Conservation (phyloP, 257 asterid genomes). For the Nicotiana knightiana region DNA sequence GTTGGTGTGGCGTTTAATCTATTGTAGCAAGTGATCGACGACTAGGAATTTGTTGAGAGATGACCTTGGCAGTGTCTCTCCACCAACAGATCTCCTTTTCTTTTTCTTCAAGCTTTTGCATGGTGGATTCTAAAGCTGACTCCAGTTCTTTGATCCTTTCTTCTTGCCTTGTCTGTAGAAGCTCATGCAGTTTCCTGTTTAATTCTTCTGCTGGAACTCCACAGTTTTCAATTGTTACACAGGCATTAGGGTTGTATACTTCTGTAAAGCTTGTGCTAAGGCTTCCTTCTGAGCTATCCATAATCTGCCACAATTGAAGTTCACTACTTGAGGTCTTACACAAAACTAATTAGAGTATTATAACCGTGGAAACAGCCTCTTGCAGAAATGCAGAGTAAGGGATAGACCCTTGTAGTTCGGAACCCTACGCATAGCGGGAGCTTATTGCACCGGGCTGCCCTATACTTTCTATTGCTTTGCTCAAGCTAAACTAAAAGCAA, state of each 20-base stretch:
- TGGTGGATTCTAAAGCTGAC: conserved; percentile 43
- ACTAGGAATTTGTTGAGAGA: conserved; percentile 34
- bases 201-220: conserved; percentile 60
- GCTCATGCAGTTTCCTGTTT: conserved; percentile 48
- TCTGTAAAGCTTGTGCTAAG: conserved; percentile 22
- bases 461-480: neutral
- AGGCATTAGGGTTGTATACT: conserved; percentile 8
- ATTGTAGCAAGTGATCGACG: conserved; percentile 13
- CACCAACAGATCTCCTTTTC: conserved; percentile 56
- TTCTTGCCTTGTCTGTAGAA: conserved; percentile 48
- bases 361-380: too few relatives aligned
- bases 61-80: conserved; percentile 52
- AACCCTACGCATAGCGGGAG: too few relatives aligned
- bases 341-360: neutral
- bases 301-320: conserved; percentile 22
- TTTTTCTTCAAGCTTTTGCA: conserved; percentile 38
- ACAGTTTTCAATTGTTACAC: conserved; percentile 9
- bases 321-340: neutral
- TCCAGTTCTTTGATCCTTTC: conserved; percentile 62
- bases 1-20: neutral
- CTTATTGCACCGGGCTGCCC: too few relatives aligned
- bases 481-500: neutral
- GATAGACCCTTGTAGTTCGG: too few relatives aligned
- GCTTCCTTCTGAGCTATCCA: conserved; percentile 27
- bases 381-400: too few relatives aligned